Conservation (phyloP, 2,329 filamentous ascomycete genomes). For the Beauveria caledonica region DNA sequence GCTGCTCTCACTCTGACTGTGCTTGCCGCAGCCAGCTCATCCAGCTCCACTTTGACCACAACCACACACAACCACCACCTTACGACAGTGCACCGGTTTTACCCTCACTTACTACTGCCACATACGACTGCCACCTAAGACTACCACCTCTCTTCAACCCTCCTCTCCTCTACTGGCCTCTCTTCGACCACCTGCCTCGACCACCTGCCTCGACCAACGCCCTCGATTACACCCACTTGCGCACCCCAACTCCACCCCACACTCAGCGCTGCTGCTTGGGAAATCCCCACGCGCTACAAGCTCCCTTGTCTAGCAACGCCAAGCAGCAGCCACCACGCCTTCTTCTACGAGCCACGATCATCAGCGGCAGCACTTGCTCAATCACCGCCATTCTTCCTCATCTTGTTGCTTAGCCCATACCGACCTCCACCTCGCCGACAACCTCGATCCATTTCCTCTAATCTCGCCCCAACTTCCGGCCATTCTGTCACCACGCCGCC, state of each 20-base stretch:
- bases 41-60: background rate
- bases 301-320: background rate
- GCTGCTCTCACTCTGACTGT: background rate
- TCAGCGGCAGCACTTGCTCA: background rate
- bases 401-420: background rate
- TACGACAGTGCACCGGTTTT: background rate
- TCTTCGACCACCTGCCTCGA: background rate
- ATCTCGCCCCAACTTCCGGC: background rate
- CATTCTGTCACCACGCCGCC: background rate
- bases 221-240: too few relatives aligned
- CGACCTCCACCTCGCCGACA: background rate
- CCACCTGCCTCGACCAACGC: background rate
- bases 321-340: conserved; percentile 6
- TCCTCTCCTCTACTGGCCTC: background rate
- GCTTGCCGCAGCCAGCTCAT: background rate
- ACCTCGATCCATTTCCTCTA: background rate
- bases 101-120: background rate
- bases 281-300: background rate
- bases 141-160: background rate
- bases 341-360: background rate
- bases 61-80: background rate
- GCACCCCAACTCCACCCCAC: too few relatives aligned
- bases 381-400: background rate
- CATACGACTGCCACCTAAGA: background rate
- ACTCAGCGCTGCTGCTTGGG: background rate